Evolutionary conservation across 495 filamentous ascomycete genomes (phyloP).

Genomic region (Penicillium roqueforti): DNA sequence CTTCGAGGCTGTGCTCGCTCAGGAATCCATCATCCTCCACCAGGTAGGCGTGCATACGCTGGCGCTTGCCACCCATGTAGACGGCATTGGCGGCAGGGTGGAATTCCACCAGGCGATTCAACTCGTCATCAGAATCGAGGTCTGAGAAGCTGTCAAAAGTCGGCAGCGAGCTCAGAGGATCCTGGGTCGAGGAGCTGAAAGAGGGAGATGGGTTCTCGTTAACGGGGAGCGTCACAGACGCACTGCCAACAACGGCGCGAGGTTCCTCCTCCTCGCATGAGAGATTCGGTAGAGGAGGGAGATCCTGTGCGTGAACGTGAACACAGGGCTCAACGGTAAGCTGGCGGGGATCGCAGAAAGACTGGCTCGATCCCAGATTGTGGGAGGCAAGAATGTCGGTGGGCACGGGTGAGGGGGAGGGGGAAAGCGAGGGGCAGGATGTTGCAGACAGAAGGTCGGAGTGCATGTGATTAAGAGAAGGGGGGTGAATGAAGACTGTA

Average conservation of each 20-base stretch:
- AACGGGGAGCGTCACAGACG: constrained; percentile 52
- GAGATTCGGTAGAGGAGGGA: constrained; percentile 65
- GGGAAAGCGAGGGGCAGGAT: constrained; percentile 74
- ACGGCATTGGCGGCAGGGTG: constrained; percentile 53
- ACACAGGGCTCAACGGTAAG: constrained; percentile 70
- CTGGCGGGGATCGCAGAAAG: constrained; percentile 89
- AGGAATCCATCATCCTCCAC: constrained; percentile 72
- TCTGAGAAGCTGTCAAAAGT: constrained; percentile 84
- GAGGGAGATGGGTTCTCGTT: constrained; percentile 47
- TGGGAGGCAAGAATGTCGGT: constrained; percentile 63
- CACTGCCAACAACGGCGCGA: constrained; percentile 65
- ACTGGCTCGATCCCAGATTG: constrained; percentile 31
- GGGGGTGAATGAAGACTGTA: constrained; percentile 76
- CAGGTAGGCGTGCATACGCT: constrained; percentile 62
- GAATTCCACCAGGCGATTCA: constrained; percentile 72
- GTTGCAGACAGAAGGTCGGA: constrained; percentile 67
- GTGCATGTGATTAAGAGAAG: constrained; percentile 61
- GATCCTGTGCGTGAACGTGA: constrained; percentile 53
- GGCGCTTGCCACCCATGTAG: constrained; percentile 72
- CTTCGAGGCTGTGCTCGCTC: constrained; percentile 71
- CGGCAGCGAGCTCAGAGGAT: constrained; percentile 60
- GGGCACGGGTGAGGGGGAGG: constrained; percentile 68
- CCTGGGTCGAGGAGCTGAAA: constrained; percentile 45
- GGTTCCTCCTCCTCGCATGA: constrained; percentile 73
- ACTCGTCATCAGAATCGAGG: constrained; percentile 89